phyloP scores from a whole-genome alignment of 1,139 yeast genomes.

The Magnusiomyces ingens region DNA sequence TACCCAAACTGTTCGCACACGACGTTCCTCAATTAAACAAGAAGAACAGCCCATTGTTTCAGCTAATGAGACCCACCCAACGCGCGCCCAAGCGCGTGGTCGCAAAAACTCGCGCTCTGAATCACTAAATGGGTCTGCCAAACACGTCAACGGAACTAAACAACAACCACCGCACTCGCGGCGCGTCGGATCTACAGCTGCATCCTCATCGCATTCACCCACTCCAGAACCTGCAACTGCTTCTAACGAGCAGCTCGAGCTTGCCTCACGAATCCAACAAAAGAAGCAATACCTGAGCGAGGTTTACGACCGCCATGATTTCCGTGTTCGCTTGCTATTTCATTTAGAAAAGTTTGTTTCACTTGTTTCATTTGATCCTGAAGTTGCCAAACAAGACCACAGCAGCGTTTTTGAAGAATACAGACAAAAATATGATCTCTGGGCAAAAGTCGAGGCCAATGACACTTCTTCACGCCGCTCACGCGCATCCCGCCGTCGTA shows the following conservation, averaged over 20 bases:
- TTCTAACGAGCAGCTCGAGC: background rate
- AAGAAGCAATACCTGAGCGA: conserved; percentile 22
- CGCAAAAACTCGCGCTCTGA: background rate
- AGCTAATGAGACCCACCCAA: conserved; percentile 71
- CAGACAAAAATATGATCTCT: conserved; percentile 31
- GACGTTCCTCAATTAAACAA: background rate
- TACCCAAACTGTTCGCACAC: background rate
- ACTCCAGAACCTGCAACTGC: background rate
- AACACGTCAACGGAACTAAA: background rate
- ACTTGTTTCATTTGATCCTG: conserved; percentile 55
- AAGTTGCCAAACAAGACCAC: conserved; percentile 41
- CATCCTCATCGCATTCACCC: background rate
- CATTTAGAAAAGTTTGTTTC: conserved; percentile 56
- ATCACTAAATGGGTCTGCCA: too few relatives aligned
- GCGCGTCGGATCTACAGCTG: background rate
- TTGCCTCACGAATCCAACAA: conserved; percentile 4
- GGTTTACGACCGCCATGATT: conserved; percentile 43
- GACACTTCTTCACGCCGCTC: conserved; percentile 14
- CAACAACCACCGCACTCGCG: background rate
- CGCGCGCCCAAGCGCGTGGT: background rate
- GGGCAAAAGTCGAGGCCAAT: conserved; percentile 32
- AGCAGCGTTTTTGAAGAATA: conserved; percentile 35
- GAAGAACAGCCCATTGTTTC: conserved; percentile 58
- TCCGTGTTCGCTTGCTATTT: conserved; percentile 43
- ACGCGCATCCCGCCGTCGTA: conserved; percentile 29